These are phyloP conservation scores for Psophocarpus tetragonolobus DNA, from an alignment of 306 rosid genomes.

Conservation along the genomic window DNA sequence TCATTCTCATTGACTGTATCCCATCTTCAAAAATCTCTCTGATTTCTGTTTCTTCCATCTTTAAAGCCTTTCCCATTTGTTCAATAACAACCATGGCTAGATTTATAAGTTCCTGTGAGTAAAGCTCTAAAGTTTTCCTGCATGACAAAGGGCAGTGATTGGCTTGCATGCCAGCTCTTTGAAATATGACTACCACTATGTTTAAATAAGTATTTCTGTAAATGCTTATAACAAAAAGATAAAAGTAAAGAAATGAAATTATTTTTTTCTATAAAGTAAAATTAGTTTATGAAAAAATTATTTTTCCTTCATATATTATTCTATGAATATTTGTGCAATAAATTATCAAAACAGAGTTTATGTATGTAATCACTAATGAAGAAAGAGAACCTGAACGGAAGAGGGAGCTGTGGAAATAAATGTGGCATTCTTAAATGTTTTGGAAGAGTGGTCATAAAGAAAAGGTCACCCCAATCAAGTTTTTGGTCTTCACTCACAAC, in stretches of 20 bases:
- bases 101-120: slow-evolving; percentile 24
- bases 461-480: slow-evolving; percentile 60
- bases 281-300: too few species aligned
- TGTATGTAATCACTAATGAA: neutral
- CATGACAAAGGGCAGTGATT: neutral
- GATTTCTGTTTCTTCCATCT: slow-evolving; percentile 33
- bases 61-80: slow-evolving; percentile 28
- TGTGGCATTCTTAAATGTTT: slow-evolving; percentile 47
- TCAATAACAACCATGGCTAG: slow-evolving; percentile 27
- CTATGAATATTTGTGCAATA: too few species aligned
- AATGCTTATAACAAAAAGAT: too few species aligned
- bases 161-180: neutral
- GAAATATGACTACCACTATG: too few species aligned
- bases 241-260: too few species aligned
- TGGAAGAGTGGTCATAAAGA: slow-evolving; percentile 47
- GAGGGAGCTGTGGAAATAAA: slow-evolving; percentile 54
- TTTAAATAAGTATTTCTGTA: too few species aligned
- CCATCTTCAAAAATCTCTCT: slow-evolving; percentile 36
- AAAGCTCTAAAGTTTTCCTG: slow-evolving; percentile 48
- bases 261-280: too few species aligned
- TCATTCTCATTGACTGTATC: slow-evolving; percentile 37
- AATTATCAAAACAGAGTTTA: too few species aligned
- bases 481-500: slow-evolving; percentile 43
- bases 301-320: too few species aligned
- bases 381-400: slow-evolving; percentile 40